phyloP scores from a whole-genome alignment of 2,329 filamentous ascomycete genomes.

The Cyphellophora attinorum region DNA sequence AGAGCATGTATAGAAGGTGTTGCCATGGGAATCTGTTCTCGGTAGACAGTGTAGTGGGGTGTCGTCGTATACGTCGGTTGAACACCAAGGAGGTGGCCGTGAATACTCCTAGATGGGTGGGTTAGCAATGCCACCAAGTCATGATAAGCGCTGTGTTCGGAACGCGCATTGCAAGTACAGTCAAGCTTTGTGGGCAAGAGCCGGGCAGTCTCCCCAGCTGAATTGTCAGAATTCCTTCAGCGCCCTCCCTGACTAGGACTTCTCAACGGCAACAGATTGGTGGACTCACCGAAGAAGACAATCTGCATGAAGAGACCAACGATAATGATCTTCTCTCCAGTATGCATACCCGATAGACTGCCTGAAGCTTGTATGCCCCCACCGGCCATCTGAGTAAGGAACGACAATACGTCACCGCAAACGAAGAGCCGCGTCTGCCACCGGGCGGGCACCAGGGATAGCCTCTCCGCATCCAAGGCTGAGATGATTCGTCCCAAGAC shows the following conservation, averaged over 20 bases:
- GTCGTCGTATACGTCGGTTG: constrained; percentile 31
- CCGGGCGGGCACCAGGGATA: constrained; percentile 24
- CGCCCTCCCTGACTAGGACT: no score
- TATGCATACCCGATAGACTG: constrained; percentile 2
- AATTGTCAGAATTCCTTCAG: no score
- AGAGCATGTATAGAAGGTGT: constrained; percentile 24
- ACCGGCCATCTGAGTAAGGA: constrained; percentile 25
- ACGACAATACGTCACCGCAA: constrained; percentile 25
- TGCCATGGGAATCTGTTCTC: constrained; percentile 23
- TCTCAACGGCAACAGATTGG: no score
- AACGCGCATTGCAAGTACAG: no score
- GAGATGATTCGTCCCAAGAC: constrained; percentile 30
- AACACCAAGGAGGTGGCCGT: constrained; percentile 39
- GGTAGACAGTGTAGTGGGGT: constrained; percentile 21
- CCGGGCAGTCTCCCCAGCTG: no score
- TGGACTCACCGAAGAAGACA: constrained; percentile 46
- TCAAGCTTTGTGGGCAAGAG: no score
- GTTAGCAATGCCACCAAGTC: no score
- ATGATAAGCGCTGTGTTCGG: no score
- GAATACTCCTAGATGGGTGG: constrained; percentile 50
- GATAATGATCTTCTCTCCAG: constrained; percentile 30
- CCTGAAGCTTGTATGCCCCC: constrained; percentile 8
- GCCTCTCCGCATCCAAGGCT: constrained; percentile 25
- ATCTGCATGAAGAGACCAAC: constrained; percentile 49
- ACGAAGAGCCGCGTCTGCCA: constrained; percentile 30